Evolutionary conservation across 2,329 filamentous ascomycete species (phyloP).

Genomic region (Cadophora gregata): DNA sequence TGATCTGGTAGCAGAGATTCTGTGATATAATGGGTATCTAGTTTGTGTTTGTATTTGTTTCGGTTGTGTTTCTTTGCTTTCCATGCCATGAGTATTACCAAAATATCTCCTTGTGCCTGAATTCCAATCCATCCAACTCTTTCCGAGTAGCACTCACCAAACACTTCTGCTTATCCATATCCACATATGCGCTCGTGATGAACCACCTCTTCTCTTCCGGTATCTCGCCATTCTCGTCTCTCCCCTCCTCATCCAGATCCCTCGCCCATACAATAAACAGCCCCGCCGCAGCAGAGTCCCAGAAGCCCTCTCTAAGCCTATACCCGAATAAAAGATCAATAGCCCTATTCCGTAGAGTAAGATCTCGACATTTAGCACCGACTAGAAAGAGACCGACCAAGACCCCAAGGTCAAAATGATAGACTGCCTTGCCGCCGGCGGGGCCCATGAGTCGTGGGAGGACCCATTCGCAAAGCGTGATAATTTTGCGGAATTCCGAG

Average conservation of each 20-base stretch:
- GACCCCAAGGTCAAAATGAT: constrained; percentile 23
- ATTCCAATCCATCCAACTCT: constrained; percentile 5
- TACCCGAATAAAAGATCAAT: constrained; percentile 7
- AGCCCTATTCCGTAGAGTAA: constrained; percentile 10
- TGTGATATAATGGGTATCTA: neutral
- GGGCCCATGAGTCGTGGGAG: constrained; percentile 17
- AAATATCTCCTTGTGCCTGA: constrained; percentile 4
- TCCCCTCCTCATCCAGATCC: constrained; percentile 23
- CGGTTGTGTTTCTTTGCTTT: neutral
- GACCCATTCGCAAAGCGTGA: constrained; percentile 16
- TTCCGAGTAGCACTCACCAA: constrained; percentile 19
- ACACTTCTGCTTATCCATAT: constrained; percentile 14
- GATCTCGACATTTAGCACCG: constrained; percentile 18
- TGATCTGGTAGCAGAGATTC: neutral
- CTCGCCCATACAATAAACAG: constrained; percentile 10
- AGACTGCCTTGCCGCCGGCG: neutral
- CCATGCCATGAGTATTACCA: neutral
- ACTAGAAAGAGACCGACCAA: constrained; percentile 14
- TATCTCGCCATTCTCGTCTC: constrained; percentile 23
- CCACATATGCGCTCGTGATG: constrained; percentile 19
- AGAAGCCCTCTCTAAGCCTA: constrained; percentile 24
- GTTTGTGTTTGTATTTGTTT: neutral
- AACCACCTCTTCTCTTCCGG: constrained; percentile 23
- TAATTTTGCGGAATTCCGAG: constrained; percentile 19
- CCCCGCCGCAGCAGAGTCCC: constrained; percentile 13